Evolutionary conservation across 345 rosid species (phyloP), one percentile per base, ranked within the genome.

Genomic region (Melastoma malabathricum): DNA sequence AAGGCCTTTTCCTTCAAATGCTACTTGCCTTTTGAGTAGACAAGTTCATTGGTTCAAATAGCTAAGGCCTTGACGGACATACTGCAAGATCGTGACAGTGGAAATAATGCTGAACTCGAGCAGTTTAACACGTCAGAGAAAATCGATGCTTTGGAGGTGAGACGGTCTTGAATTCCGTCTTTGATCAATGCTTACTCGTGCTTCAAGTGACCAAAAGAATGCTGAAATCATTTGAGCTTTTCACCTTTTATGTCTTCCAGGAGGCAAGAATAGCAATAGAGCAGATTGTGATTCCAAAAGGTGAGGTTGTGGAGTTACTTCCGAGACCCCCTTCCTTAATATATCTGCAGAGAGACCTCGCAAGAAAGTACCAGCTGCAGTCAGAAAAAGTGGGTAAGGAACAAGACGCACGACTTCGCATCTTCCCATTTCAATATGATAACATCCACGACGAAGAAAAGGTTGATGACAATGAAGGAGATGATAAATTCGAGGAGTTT

Each of bases 191-290:
- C n/a, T n/a, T n/a, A n/a, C n/a, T n/a, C n/a, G n/a, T n/a, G n/a
- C n/a, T n/a, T n/a, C n/a, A n/a, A n/a, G n/a, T n/a, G n/a, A n/a
- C n/a, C n/a, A n/a, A n/a, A n/a, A n/a, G n/a, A n/a, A n/a, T n/a
- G n/a, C n/a, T n/a, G n/a, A n/a, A n/a, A n/a, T n/a, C n/a, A n/a
- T n/a, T n/a, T n/a, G n/a, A n/a, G n/a, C n/a, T n/a, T n/a, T n/a
- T n/a, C n/a, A n/a, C n/a, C n/a, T n/a, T n/a, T 19, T 16, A n/a
- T 6, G n/a, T 22, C 48, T 18, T 59, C 46, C 79, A 85, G 97
- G 94, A 89, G 74, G 89, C 84, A 15, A 74, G 95, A 60, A 62
- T 85, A 52, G 90, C 94, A 3, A 79, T 85, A 43, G 87, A 85
- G 70, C 73, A 76, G 58, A 74, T 77, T 51, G 95, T 85, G 45